Conservation (phyloP, 2,329 filamentous ascomycete genomes). For the Lachnellula arida region DNA sequence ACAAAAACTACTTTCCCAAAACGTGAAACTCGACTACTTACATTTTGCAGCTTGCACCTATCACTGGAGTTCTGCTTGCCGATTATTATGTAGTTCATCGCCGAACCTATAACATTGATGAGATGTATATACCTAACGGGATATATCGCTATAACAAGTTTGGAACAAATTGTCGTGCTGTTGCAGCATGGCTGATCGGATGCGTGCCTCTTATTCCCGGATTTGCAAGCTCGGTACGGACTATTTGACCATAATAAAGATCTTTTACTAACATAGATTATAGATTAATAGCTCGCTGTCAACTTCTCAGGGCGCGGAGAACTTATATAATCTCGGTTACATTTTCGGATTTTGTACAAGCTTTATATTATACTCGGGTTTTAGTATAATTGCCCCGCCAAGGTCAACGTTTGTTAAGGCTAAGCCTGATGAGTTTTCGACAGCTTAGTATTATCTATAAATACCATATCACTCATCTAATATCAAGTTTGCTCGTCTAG, state of each 20-base stretch:
- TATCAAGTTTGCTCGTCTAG: too few species aligned
- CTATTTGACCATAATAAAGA: background rate
- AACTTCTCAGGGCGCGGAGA: background rate
- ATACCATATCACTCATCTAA: too few species aligned
- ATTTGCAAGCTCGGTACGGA: background rate
- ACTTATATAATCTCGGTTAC: background rate
- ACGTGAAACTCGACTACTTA: background rate
- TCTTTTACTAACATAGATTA: background rate
- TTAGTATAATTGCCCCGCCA: background rate
- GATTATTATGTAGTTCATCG: conserved; percentile 13
- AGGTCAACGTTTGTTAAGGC: background rate
- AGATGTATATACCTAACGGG: conserved; percentile 6
- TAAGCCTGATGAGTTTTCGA: too few species aligned
- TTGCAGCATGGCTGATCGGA: conserved; percentile 7
- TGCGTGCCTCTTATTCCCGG: conserved; percentile 9
- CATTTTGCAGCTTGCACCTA: conserved; percentile 26
- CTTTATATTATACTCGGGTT: background rate
- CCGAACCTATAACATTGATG: conserved; percentile 4
- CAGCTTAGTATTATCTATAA: too few species aligned
- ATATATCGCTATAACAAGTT: conserved; percentile 10
- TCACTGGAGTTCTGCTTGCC: conserved; percentile 12
- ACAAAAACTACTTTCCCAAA: background rate
- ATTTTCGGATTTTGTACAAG: background rate
- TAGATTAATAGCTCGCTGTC: background rate
- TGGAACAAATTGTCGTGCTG: conserved; percentile 13